phyloP scores from a whole-genome alignment of 148 eudicot genomes.

The Polygonum aviculare region DNA sequence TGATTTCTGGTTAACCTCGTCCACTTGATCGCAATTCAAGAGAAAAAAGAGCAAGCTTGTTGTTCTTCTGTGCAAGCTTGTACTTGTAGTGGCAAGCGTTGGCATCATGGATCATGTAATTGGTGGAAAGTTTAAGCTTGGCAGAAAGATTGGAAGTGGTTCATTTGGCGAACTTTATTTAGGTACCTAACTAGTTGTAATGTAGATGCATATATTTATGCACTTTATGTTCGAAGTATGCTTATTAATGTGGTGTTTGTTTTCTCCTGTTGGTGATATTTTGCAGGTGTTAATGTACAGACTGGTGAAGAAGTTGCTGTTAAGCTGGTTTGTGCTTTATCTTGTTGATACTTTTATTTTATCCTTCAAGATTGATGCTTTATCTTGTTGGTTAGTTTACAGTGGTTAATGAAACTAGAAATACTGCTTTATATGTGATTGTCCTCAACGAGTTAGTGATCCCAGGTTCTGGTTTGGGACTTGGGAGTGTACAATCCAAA shows the following conservation, averaged over 20 bases:
- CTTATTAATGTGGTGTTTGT: constrained; percentile 1
- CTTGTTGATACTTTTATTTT: not conserved
- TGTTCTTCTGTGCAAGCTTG: not conserved
- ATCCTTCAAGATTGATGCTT: not conserved
- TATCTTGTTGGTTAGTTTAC: not conserved
- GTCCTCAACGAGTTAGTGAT: not conserved
- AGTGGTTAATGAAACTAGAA: not conserved
- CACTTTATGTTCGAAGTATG: not conserved
- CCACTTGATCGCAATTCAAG: constrained; percentile 6
- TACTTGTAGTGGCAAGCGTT: not conserved
- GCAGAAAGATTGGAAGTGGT: constrained; percentile 76
- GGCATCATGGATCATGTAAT: constrained; percentile 10
- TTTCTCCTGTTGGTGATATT: constrained; percentile 4
- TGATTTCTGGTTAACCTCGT: not conserved
- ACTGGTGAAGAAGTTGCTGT: constrained; percentile 74
- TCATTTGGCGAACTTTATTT: constrained; percentile 77
- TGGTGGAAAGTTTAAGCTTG: constrained; percentile 47
- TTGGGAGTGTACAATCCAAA: not conserved
- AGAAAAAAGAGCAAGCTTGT: not conserved
- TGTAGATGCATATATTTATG: not conserved
- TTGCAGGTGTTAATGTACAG: constrained; percentile 58
- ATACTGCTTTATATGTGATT: not conserved
- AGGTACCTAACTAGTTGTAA: constrained; percentile 22
- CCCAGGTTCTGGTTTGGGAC: not conserved
- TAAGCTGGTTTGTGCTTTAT: constrained; percentile 51